Base-by-base conservation (phyloP, 1,284 basidiomycete species). In the Golubevia sp. region DNA sequence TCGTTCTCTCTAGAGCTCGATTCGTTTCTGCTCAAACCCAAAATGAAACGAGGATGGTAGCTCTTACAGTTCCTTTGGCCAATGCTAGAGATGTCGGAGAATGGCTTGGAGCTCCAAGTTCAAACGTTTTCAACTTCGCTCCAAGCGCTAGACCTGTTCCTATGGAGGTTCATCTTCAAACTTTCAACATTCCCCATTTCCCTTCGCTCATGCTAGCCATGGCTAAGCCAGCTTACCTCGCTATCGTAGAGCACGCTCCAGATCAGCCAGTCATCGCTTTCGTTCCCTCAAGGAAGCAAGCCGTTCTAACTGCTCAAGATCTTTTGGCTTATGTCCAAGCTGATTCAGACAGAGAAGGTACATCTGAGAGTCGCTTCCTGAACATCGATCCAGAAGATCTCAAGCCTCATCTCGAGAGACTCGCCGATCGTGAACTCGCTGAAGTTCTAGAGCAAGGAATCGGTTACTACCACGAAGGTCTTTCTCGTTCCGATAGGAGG, bases 181-280 rank as follows among this genome's bases (percentile, higher is more conserved):
- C 91, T 54, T 99, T 97, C 87, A 90, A 89, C 53, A 93, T 97
- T 51, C 93, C 95, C 8, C 97, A 99, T 79, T 98, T 97, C 89
- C 95, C 97, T 0, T 97, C 93, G 0, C 87, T 99, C 60, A 99
- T 99, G 96, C 92, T 99, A 63, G 89, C 94, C 34, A 99, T 99
- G 97, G 96, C 95, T 25, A 99, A 99, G 84, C 97, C 96, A 0
- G 93, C 95, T 0, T 99, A 98, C 82, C 88, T 99, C 15, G 90
- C 95, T 26, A 93, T 98, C 71, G 86, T 91, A 50, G 96, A 99
- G 82, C 90, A 96, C 77, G 91, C 96, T 0, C 88, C 90, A 0
- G 88, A 89, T 6, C 92, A 93, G 74, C 94, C 95, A 0, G 92
- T 94, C 66, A 91, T 99, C 69, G 86, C 92, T 65, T 99, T 99